Evolutionary conservation across 106 monocot species (phyloP), one percentile per base, ranked within the genome.

Genomic region (Cymbidium sinense): DNA sequence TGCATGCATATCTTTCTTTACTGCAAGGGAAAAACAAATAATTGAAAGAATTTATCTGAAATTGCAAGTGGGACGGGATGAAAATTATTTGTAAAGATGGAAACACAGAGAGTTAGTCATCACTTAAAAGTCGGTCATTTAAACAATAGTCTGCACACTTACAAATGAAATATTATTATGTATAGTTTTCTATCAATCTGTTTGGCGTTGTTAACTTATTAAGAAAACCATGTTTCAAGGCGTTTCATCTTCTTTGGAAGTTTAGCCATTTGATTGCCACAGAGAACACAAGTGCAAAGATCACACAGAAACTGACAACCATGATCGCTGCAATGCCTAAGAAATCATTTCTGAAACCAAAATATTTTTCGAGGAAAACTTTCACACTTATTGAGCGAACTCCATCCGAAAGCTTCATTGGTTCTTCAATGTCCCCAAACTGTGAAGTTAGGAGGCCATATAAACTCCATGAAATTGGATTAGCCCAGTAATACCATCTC

Each of bases 401-500:
- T n/a, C 95, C 95, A 67, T 99, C 99, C 5, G 91, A 62, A 64
- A 95, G 87, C 34, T 76, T 81, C 79, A 99, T 79, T 28, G 35
- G 79, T 44, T 85, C 71, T 28, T 95, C 81, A 1, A 84, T 44
- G 67, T 99, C 93, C 43, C 99, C 95, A 69, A 93, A 90, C 78
- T 99, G 95, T 54, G 99, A 95, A 39, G 95, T 90, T 19, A 99
- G 83, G 71, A 99, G 95, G 20, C 99, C 99, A 75, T 99, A 88
- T 31, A 99, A 79, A 77, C 95, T 99, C 92, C 93, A 99, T 20
- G 99, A 79, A 52, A 95, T 80, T 58, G 99, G 99, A 81, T 95
- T 82, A n/a, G 95, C 99, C 89, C 91, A 99, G 79, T 93, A 95
- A 75, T 99, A 99, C 99, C 99, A 99, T 82, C 99, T 89, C 99